Evolutionary conservation across 1,139 yeast genomes (phyloP), one percentile per base, ranked within the genome.

Genomic region (Yamadazyma dushanensis): DNA sequence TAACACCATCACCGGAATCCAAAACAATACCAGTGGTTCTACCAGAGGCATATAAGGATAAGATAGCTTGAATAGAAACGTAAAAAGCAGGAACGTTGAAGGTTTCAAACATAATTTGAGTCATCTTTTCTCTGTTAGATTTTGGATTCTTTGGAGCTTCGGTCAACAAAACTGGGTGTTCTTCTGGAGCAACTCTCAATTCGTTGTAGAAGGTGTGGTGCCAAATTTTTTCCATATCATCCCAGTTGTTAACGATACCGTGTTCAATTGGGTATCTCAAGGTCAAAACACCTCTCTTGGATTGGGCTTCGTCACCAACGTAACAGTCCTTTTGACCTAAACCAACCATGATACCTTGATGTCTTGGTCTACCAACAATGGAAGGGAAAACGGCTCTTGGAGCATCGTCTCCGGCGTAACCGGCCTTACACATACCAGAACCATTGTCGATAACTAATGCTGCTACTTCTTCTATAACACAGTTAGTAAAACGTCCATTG

Each of bases 401-500:
- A 53, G 98, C 97, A 76, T 92, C 98, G 68, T 92, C 98, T 78
- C 98, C 98, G 81, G 98, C 98, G 71, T 90, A 92, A 77, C 98
- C 98, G 94, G 97, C 97, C 73, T 92, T 92, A 83, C 97, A 92
- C 97, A 92, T 92, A 83, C 98, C 98, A 67, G 98, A 92, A 79
- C 98, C 98, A 77, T 92, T 92, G 72, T 92, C 98, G 75, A 92
- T 92, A 78, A 92, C 98, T 76, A 85, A 84, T 56, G 76, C 76
- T 59, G 76, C 74, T 55, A 70, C 75, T 69, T 70, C 76, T 69
- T 70, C 76, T 70, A 53, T 53, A 50, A 23, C 22, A 13, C 7
- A 16, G 11, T 27, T 11, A 13, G 20, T 16, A 16, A 16, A 15
- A 8, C 17, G 9, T 5, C n/a, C 17, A 11, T n/a, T 15, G 5